Evolutionary conservation across 2,329 filamentous ascomycete genomes (phyloP).

Genomic region (Lecanicillium sp.): DNA sequence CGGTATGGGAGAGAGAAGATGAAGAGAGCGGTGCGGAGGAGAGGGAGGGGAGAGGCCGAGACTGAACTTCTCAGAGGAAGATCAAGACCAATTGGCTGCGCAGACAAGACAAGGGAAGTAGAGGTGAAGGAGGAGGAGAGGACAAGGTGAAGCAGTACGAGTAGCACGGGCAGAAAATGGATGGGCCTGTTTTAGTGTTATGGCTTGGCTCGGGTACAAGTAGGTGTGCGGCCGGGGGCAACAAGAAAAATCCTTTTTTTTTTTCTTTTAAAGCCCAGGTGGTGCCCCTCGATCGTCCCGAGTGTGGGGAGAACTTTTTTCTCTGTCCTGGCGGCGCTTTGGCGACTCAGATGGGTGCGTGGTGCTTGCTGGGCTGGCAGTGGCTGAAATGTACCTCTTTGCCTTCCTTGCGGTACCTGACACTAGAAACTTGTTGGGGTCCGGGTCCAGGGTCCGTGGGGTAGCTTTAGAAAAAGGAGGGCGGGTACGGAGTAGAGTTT

Average conservation of each 20-base stretch:
- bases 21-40: constrained; percentile 1
- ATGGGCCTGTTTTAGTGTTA: no score
- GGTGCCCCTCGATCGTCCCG: neutral
- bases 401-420: constrained; percentile 2
- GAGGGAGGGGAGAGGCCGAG: neutral
- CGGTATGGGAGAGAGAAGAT: neutral
- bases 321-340: neutral
- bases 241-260: constrained; percentile 1
- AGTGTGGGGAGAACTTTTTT: constrained; percentile 2
- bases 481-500: constrained; percentile 2
- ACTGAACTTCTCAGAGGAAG: no score
- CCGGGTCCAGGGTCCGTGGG: constrained; percentile 8
- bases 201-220: neutral
- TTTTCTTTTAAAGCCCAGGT: neutral
- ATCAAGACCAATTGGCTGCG: constrained; percentile 1
- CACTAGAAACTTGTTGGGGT: constrained; percentile 8
- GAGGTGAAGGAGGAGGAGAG: constrained; percentile 12
- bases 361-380: no score
- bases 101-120: constrained; percentile 7
- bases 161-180: neutral
- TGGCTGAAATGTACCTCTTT: no score
- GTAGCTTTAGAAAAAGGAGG: constrained; percentile 4
- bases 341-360: no score
- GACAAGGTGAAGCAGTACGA: constrained; percentile 7
- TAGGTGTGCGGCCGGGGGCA: neutral